Evolutionary conservation across 108 stramenopile genomes (phyloP).

Genomic region (Craspedostauros australis): DNA sequence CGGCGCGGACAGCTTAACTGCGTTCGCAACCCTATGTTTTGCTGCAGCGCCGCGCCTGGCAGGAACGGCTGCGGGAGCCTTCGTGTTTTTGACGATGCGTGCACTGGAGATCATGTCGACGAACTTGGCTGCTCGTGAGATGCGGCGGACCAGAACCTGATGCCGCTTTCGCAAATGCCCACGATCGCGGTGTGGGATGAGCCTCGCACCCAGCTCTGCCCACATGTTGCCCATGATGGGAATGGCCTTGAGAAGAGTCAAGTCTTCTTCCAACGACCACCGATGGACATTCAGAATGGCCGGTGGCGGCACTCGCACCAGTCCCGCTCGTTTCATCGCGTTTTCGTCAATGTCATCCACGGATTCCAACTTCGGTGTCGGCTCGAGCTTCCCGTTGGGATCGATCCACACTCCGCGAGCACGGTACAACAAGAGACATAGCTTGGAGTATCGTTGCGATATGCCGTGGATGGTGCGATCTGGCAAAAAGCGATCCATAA

Average conservation of each 20-base stretch:
- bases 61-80: conserved; percentile 23
- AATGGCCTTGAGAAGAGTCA: conserved; percentile 70
- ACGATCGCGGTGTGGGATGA: conserved; percentile 80
- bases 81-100: too few species aligned
- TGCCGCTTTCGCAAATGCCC: conserved; percentile 81
- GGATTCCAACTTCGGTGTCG: conserved; percentile 51
- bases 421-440: conserved; percentile 75
- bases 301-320: conserved; percentile 55
- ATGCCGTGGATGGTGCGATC: conserved; percentile 70
- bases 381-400: conserved; percentile 49
- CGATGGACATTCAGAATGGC: conserved; percentile 81
- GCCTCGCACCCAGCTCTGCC: conserved; percentile 66
- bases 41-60: conserved; percentile 4
- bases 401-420: conserved; percentile 69
- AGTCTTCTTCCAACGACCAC: conserved; percentile 82
- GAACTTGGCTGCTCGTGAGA: too few species aligned
- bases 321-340: conserved; percentile 17
- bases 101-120: conserved; percentile 23
- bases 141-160: conserved; percentile 76
- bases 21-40: neutral
- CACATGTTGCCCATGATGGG: conserved; percentile 78
- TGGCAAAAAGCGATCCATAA: conserved; percentile 78
- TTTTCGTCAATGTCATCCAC: conserved; percentile 43
- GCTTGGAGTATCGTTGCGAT: conserved; percentile 74
- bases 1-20: neutral